Base-by-base conservation (phyloP, 2,329 filamentous ascomycete genomes). In the Penicillium freii region DNA sequence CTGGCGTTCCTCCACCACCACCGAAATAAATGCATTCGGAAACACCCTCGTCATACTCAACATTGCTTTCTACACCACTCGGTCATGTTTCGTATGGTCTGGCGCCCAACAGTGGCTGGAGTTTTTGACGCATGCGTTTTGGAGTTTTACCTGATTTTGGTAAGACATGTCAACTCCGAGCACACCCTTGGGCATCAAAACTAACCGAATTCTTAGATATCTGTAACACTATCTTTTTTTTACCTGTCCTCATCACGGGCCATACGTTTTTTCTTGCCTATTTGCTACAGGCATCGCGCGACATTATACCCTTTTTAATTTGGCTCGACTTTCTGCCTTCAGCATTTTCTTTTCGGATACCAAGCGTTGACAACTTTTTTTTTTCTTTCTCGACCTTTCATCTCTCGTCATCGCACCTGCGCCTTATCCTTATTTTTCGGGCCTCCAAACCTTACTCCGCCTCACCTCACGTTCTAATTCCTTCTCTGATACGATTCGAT, bases 1-100 rank as follows among this genome's bases (percentile, higher is more conserved):
- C 78, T 43, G 71, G 71, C 44, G 71, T 69, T 60, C 73, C 75
- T 56, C 77, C 78, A 65, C 79, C 78, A 61, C 76, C 75, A 44
- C 76, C 77, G 38, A 74, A 69, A 67, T 69, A 68, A 66, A 62
- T 36, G 3, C 43, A 19, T 44, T 62, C 51, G 61, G 62, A 65
- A 62, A 60, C 59, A n/a, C 13, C 45, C 60, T 62, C 48, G 42
- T 57, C 42, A 61, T 54, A 57, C 47, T 51, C 51, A 59, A 54
- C 57, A 51, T 62, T 62, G 62, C 50, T 60, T 61, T 57, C 57
- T 61, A 64, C 61, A 61, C 61, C 62, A 63, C 57, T 53, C 57
- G 59, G 61, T 52, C 51, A 54, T 53, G 54, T 54, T 59, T 54
- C 53, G 47, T 46, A 55, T 57, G 57, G 46, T 59, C 61, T 66